Evolutionary conservation across 495 filamentous ascomycete genomes (phyloP).

Genomic region (Lasiosphaeria ovina): DNA sequence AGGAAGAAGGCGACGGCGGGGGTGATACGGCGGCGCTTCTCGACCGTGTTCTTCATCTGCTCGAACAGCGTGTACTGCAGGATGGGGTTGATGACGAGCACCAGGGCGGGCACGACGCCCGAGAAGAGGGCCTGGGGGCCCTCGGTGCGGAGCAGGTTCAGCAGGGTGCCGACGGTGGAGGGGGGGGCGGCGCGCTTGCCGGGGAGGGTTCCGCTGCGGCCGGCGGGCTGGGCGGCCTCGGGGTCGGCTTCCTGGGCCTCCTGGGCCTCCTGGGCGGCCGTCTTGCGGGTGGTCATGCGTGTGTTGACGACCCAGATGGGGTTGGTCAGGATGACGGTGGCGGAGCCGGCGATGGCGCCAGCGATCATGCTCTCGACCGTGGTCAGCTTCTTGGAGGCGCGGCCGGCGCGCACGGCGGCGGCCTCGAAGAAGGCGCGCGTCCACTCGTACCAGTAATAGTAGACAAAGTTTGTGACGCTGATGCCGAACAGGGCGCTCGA

Average conservation of each 20-base stretch:
- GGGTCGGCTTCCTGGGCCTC: conserved; percentile 59
- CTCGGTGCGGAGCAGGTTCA: conserved; percentile 73
- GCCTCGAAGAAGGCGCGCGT: conserved; percentile 85
- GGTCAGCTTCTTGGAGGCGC: conserved; percentile 77
- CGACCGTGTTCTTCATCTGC: conserved; percentile 74
- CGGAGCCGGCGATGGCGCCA: conserved; percentile 89
- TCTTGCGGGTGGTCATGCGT: conserved; percentile 87
- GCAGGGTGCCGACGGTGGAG: conserved; percentile 74
- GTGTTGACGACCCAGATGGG: conserved; percentile 99
- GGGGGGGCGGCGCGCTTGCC: conserved; percentile 41
- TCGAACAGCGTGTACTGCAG: conserved; percentile 98
- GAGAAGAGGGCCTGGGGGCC: conserved; percentile 82
- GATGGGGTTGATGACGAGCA: conserved; percentile 96
- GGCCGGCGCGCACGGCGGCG: conserved; percentile 71
- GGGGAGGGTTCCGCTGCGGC: conserved; percentile 18
- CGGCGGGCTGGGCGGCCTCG: conserved; percentile 53
- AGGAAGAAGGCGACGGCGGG: conserved; percentile 86
- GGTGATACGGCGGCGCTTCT: conserved; percentile 59
- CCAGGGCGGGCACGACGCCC: conserved; percentile 86
- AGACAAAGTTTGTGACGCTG: conserved; percentile 98
- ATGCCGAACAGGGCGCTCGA: conserved; percentile 96
- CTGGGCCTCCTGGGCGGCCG: conserved; percentile 24
- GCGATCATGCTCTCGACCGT: conserved; percentile 90
- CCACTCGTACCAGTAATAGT: conserved; percentile 99
- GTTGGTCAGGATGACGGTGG: conserved; percentile 93